Evolutionary conservation across 2,329 filamentous ascomycete species (phyloP).

Genomic region (Claviceps arundinis): DNA sequence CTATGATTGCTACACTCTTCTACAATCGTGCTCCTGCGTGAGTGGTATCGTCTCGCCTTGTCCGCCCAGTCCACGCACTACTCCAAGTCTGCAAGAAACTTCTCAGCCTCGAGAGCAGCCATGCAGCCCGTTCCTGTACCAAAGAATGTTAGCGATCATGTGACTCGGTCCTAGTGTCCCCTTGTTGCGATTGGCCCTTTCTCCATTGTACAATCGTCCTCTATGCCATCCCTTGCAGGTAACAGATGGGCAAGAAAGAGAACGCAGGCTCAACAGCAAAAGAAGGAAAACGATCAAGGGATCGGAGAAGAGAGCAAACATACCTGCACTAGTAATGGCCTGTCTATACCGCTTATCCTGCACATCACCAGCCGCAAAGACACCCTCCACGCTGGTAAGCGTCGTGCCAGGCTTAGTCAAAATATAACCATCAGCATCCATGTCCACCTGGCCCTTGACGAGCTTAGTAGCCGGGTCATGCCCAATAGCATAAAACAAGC

Average conservation of each 20-base stretch:
- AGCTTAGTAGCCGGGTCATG: constrained; percentile 88
- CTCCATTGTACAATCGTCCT: too few species aligned
- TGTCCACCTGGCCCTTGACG: constrained; percentile 80
- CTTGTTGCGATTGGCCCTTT: too few species aligned
- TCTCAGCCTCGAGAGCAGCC: constrained; percentile 91
- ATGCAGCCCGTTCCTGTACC: constrained; percentile 74
- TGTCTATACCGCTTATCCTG: constrained; percentile 98
- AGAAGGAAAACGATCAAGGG: neutral
- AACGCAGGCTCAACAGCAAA: neutral
- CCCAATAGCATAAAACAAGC: constrained; percentile 93
- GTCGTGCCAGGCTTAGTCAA: constrained; percentile 80
- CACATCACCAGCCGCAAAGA: constrained; percentile 94
- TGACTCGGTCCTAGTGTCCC: too few species aligned
- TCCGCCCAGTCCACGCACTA: constrained; percentile 11
- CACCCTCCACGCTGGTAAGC: constrained; percentile 75
- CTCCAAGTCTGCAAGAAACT: constrained; percentile 71
- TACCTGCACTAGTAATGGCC: constrained; percentile 93
- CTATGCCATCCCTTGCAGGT: too few species aligned
- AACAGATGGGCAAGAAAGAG: neutral
- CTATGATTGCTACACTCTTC: too few species aligned
- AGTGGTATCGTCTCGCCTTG: neutral
- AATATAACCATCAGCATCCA: constrained; percentile 84
- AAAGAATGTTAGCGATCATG: constrained; percentile 6
- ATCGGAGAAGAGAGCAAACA: constrained; percentile 20
- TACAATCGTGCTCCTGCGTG: neutral